Evolutionary conservation across 805 yeast species (phyloP).

Genomic region (Aciculoconidium aculeatum): DNA sequence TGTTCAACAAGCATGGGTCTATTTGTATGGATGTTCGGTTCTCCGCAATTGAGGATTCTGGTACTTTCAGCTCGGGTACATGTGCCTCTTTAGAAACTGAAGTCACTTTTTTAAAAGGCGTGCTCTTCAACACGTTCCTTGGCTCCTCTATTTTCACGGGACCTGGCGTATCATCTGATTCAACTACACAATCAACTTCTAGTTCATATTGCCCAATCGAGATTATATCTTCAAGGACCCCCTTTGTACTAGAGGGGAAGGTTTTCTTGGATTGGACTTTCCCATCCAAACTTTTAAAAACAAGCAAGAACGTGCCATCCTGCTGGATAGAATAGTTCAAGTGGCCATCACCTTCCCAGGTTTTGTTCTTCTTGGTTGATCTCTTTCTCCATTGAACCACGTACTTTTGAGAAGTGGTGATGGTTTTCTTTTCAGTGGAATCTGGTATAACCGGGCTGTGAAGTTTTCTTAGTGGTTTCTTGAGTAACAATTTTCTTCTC

Average conservation of each 20-base stretch:
- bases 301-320: conserved; percentile 2
- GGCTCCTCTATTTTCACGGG: too few species aligned
- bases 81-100: too few species aligned
- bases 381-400: conserved; percentile 63
- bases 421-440: conserved; percentile 1
- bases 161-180: conserved; percentile 14
- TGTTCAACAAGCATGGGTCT: conserved; percentile 51
- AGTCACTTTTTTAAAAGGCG: too few species aligned
- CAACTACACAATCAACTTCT: conserved; percentile 49
- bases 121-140: too few species aligned
- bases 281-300: conserved; percentile 8
- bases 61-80: too few species aligned
- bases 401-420: conserved; percentile 6
- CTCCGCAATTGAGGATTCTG: conserved; percentile 2
- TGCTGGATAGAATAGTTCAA: conserved; percentile 24
- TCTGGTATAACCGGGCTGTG: not conserved
- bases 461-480: too few species aligned
- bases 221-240: conserved; percentile 26
- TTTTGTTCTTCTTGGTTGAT: conserved; percentile 72
- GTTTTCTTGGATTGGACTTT: conserved; percentile 7
- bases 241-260: conserved; percentile 3
- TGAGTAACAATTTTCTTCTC: conserved; percentile 5
- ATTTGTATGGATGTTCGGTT: conserved; percentile 23
- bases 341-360: conserved; percentile 93
- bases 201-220: conserved; percentile 56